Evolutionary conservation across 148 eudicot species (phyloP).

Genomic region (Silene conica): DNA sequence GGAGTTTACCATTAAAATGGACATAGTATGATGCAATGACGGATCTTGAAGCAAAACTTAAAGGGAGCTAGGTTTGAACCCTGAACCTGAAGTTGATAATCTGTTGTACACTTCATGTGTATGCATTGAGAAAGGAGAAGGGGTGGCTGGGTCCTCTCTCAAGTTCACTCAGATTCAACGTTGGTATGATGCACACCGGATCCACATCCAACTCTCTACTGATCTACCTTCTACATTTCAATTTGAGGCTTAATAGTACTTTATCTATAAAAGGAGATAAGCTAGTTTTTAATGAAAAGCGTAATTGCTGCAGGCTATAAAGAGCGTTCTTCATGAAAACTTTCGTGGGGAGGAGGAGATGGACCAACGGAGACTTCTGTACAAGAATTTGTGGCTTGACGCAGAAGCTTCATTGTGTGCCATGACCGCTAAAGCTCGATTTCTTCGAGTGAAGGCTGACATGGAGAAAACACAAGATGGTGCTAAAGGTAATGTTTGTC

Average conservation of each 20-base stretch:
- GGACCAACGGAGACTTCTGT: conserved; percentile 47
- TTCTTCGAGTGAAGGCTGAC: conserved; percentile 59
- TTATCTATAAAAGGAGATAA: neutral
- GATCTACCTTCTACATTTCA: neutral
- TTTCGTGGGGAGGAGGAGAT: conserved; percentile 45
- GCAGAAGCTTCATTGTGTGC: conserved; percentile 94
- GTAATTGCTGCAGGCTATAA: conserved; percentile 55
- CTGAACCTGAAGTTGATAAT: no score
- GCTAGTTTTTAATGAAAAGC: neutral
- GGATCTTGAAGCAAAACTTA: no score
- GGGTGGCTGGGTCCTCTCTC: no score
- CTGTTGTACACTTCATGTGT: no score
- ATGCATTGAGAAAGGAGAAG: no score
- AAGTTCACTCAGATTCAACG: no score
- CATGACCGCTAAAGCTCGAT: conserved; percentile 63
- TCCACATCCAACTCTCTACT: neutral
- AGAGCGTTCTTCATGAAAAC: conserved; percentile 55
- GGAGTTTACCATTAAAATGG: no score
- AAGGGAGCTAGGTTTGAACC: no score
- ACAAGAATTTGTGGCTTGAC: conserved; percentile 85
- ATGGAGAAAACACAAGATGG: conserved; percentile 38
- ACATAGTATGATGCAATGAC: no score
- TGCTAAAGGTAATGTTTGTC: conserved; percentile 34
- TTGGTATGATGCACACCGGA: neutral
- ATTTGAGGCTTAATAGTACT: neutral